Percentiles rank a stretch among this genome's conserved stretches.
These are phyloP conservation scores for Gossypium schwendimanii DNA, from an alignment of 441 rosid species.

Conservation along the genomic window DNA sequence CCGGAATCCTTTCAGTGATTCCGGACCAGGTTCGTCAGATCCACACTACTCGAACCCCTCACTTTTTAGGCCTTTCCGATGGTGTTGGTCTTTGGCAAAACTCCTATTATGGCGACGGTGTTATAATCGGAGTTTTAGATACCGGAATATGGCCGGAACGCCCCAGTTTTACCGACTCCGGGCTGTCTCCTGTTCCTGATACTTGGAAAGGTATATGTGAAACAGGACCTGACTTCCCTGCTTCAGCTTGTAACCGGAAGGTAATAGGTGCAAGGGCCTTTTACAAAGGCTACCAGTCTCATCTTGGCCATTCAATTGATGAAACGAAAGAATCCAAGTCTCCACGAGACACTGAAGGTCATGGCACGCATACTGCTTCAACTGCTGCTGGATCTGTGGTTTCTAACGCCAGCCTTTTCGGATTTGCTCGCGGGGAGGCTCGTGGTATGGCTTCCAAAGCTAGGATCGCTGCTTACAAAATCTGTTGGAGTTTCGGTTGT, in stretches of 20 bases:
- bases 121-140: conserved; percentile 70
- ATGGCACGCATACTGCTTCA: conserved; percentile 79
- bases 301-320: conserved; percentile 23
- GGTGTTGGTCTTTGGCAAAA: conserved; percentile 56
- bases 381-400: conserved; percentile 72
- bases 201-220: conserved; percentile 68
- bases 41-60: conserved; percentile 75
- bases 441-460: conserved; percentile 83
- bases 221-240: conserved; percentile 47
- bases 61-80: conserved; percentile 60
- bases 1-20: conserved; percentile 51
- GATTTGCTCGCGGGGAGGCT: conserved; percentile 57
- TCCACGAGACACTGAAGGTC: conserved; percentile 77
- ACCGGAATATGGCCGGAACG: conserved; percentile 85
- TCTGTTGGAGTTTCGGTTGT: conserved; percentile 70
- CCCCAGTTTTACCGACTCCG: conserved; percentile 49
- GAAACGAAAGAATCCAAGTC: conserved; percentile 44
- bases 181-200: conserved; percentile 41
- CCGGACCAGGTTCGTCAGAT: conserved; percentile 59
- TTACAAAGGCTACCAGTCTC: conserved; percentile 38
- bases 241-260: conserved; percentile 56
- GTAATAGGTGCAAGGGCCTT: conserved; percentile 70
- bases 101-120: conserved; percentile 54
- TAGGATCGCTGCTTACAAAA: conserved; percentile 73
- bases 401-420: conserved; percentile 48